Base-by-base conservation (phyloP, 768 basidiomycete genomes). In the Suillus subaureus region DNA sequence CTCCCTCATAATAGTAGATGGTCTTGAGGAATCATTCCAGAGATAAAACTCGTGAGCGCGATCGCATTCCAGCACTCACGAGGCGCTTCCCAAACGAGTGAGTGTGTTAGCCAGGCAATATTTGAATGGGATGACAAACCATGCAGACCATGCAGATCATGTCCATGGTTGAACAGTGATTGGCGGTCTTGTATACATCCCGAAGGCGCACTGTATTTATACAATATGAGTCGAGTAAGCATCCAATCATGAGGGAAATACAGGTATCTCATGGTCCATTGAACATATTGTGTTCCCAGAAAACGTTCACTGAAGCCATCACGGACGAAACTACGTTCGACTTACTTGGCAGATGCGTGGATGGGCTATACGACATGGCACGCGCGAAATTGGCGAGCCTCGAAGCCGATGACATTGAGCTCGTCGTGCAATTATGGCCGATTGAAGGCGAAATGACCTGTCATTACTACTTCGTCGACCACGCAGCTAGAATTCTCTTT, bases 401-500 rank as follows among this genome's bases (percentile, higher is more conserved):
- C 39, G 3, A 37, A 39, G 0, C 57, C 18, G 26, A 7, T 4
- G 39, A 60, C 2, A 28, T 42, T 16, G 54, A 55, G 54, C 57
- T 60, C 3, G 57, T 60, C 8, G 39, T 60, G 18, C 57, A 60
- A 13, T 18, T 60, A 28, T 37, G 9, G 57, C 57, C 11, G 11
- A 18, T 11, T 28, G 57, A 18, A 40, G 39, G 2, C 4, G 57
- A 58, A 28, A 28, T 28, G 18, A 18, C 33, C 6, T 64, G 64
- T 39, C 28, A 62, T n/a, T 64, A 64, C 43, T 64, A 64, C 31
- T 64, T 64, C 39, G 64, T 49, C 15, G 64, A 64, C 4, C 64
- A 64, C 26, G 15, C 23, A 45, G 3, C 54, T 26, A 33, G 57
- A 31, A 37, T n/a, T 12, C n/a, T 60, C 7, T 64, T 64, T 54